phyloP scores from a whole-genome alignment of 305 asterid genomes.

The Stenogyne calaminthoides region DNA sequence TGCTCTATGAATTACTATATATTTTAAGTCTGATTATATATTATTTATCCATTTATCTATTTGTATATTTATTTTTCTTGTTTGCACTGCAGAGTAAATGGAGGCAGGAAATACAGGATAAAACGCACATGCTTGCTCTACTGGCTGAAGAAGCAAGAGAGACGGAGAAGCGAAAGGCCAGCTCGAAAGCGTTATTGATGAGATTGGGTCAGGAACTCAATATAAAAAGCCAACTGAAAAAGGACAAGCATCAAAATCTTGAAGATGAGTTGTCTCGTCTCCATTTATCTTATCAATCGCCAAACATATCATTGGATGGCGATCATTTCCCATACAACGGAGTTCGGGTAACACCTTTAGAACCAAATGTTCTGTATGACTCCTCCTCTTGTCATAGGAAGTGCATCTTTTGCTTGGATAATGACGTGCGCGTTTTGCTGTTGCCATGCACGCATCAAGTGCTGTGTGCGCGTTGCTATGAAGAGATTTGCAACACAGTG shows the following conservation, averaged over 20 bases:
- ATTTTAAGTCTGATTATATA: neutral
- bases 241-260: neutral
- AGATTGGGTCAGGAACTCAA: neutral
- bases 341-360: neutral
- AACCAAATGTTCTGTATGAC: no score
- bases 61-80: neutral
- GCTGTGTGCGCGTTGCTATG: neutral
- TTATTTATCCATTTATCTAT: no score
- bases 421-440: neutral
- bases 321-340: neutral
- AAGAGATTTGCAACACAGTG: no score
- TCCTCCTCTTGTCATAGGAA: neutral
- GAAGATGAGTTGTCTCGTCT: neutral
- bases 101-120: no score
- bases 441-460: neutral
- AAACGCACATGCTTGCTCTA: neutral
- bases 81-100: no score
- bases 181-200: neutral
- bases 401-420: neutral
- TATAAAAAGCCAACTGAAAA: neutral
- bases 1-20: neutral
- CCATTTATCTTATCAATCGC: no score
- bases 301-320: neutral
- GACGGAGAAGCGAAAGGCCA: neutral
- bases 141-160: neutral